A percentile compares a stretch with the other conserved stretches of the same genome.
These are phyloP conservation scores for Botrytis aclada DNA, from an alignment of 2,329 filamentous ascomycete species.

Conservation along the genomic window DNA sequence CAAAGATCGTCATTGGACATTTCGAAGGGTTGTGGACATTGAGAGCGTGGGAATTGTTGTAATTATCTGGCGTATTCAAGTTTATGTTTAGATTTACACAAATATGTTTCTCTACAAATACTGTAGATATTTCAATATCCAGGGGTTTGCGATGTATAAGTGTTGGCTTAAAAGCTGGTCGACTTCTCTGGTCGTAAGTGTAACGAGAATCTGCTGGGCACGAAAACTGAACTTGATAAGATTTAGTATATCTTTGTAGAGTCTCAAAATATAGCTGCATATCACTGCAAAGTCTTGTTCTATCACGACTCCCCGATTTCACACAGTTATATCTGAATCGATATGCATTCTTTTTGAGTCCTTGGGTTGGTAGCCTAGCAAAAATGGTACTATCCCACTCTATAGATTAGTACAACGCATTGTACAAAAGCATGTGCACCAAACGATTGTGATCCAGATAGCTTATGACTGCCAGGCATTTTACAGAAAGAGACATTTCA, in stretches of 20 bases:
- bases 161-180: no score
- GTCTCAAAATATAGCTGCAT: not conserved
- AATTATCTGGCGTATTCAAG: not conserved
- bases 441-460: not conserved
- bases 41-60: not conserved
- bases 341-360: not conserved
- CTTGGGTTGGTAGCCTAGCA: not conserved
- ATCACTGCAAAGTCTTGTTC: not conserved
- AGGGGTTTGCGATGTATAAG: no score
- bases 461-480: no score
- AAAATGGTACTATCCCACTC: not conserved
- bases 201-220: not conserved
- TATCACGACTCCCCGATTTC: not conserved
- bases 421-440: not conserved
- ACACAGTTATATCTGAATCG: not conserved
- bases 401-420: not conserved
- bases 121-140: rapidly evolving
- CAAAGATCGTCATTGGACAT: not conserved
- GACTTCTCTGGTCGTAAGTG: not conserved
- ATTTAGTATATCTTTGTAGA: not conserved
- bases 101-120: not conserved
- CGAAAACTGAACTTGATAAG: not conserved
- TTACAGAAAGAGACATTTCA: not conserved
- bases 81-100: not conserved
- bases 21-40: no score